phyloP scores from a whole-genome alignment of 495 filamentous ascomycete genomes.

The Penicillium paxilli region DNA sequence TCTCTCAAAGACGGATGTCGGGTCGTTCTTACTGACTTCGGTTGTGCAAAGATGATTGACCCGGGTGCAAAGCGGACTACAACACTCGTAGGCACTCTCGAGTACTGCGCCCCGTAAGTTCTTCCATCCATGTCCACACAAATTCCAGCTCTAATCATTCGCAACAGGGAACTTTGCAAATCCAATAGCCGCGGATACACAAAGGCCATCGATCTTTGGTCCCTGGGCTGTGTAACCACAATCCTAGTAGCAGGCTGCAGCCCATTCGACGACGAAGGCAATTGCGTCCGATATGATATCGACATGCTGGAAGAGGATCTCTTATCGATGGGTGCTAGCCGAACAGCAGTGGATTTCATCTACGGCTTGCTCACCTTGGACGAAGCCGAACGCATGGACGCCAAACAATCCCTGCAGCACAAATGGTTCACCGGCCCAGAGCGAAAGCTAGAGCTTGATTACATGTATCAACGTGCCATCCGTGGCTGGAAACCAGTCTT shows the following conservation, averaged over 20 bases:
- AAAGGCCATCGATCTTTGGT: conserved; percentile 64
- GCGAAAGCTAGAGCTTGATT: conserved; percentile 41
- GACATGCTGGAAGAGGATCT: conserved; percentile 32
- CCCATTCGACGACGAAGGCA: conserved; percentile 31
- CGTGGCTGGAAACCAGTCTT: conserved; percentile 40
- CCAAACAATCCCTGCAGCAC: conserved; percentile 55
- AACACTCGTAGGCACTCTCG: conserved; percentile 61
- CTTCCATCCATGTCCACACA: conserved; percentile 12
- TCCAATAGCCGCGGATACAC: conserved; percentile 51
- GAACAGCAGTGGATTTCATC: conserved; percentile 50
- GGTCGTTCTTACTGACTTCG: conserved; percentile 75
- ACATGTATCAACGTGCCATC: conserved; percentile 46
- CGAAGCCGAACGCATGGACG: conserved; percentile 51
- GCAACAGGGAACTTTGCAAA: conserved; percentile 46
- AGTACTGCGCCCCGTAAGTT: conserved; percentile 73
- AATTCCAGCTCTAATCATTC: conserved; percentile 12
- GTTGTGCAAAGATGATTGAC: conserved; percentile 52
- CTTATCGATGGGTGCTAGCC: not conserved
- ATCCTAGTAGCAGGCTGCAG: conserved; percentile 51
- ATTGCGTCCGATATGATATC: conserved; percentile 21
- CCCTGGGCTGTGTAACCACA: conserved; percentile 54
- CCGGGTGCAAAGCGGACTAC: conserved; percentile 51
- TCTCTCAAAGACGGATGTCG: conserved; percentile 47
- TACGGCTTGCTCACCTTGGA: conserved; percentile 51
- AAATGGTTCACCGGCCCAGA: conserved; percentile 56